Evolutionary conservation across 2,329 filamentous ascomycete genomes (phyloP), one percentile per base, ranked within the genome.

Genomic region (Penicillium frequentans): DNA sequence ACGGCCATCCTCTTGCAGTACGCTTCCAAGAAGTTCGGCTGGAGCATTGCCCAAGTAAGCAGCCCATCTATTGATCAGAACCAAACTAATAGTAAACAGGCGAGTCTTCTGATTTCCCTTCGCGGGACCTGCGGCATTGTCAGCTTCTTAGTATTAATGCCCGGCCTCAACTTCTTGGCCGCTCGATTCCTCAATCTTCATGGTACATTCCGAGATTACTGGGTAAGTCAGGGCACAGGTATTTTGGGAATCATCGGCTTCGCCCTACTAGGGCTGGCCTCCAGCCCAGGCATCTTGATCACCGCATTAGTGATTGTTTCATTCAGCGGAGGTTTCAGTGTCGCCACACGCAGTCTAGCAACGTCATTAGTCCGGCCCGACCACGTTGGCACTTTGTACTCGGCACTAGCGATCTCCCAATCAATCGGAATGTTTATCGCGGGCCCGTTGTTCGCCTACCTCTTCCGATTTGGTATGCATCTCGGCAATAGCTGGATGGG

Each of bases 371-470:
- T 73, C 1, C 45, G 46, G 2, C 60, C 64, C 11, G 63, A 67
- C 23, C 65, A 69, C 27, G 63, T 70, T 27, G 69, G 68, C 19
- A 69, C 68, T 3, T 45, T 73, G 21, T 71, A 70, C 39, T 63
- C 68, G 14, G 64, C 65, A 11, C 62, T 68, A 35, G 62, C 66
- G 4, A 64, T 72, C 26, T 58, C 63, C 8, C 55, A 58, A 13
- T 59, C 64, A 4, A 7, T 68, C 5, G 68, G 68, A 4, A 52
- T 42, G 10, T 48, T 71, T 7, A 33, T 69, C n/a, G 61, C 68
- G 0, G 64, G 67, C 2, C 70, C 69, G 4, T 52, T 67, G 19
- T 66, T 71, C 23, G 68, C 67, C 27, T 64, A 68, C 23, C 52
- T 68, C 13, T 72, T 68, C 56, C 55, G 49, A 9, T 42, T 63